These are phyloP conservation scores for Arachis monticola DNA, from an alignment of 331 rosid genomes.

Conservation along the genomic window DNA sequence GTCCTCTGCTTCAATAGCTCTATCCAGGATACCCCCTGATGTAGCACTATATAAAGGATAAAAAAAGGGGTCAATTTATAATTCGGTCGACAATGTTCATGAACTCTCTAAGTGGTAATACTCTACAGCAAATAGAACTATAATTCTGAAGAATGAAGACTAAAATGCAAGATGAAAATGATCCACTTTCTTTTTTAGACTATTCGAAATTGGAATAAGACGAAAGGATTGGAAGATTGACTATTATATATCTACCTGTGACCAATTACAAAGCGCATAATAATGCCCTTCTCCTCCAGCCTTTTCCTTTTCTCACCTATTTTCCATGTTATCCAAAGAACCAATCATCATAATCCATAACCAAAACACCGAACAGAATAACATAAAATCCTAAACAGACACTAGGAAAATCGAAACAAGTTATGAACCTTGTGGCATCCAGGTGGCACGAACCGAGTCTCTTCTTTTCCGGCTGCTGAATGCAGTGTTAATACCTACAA, in stretches of 20 bases:
- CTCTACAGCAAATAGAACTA: neutral
- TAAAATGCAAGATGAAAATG: too few species aligned
- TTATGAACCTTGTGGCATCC: slow-evolving; percentile 73
- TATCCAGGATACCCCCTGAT: slow-evolving; percentile 93
- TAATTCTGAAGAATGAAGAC: neutral
- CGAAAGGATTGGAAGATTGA: too few species aligned
- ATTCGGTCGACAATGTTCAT: slow-evolving; percentile 8
- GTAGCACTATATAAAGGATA: slow-evolving; percentile 75
- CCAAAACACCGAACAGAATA: neutral
- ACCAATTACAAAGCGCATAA: slow-evolving; percentile 92
- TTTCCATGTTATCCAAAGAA: slow-evolving; percentile 47
- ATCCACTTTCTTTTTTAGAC: too few species aligned
- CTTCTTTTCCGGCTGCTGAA: slow-evolving; percentile 98
- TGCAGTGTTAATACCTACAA: slow-evolving; percentile 91
- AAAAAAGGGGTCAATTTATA: slow-evolving; percentile 18
- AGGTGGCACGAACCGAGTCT: slow-evolving; percentile 92
- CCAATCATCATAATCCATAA: slow-evolving; percentile 41
- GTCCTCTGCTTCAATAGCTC: slow-evolving; percentile 99
- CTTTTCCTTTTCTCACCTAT: slow-evolving; percentile 92
- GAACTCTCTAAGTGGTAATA: neutral
- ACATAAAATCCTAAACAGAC: neutral
- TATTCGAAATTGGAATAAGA: too few species aligned
- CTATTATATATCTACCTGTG: slow-evolving; percentile 64
- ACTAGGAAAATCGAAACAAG: slow-evolving; percentile 8
- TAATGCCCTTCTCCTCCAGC: slow-evolving; percentile 96